Conservation (phyloP, 139 green algal species). For the Chlorella sp. region DNA sequence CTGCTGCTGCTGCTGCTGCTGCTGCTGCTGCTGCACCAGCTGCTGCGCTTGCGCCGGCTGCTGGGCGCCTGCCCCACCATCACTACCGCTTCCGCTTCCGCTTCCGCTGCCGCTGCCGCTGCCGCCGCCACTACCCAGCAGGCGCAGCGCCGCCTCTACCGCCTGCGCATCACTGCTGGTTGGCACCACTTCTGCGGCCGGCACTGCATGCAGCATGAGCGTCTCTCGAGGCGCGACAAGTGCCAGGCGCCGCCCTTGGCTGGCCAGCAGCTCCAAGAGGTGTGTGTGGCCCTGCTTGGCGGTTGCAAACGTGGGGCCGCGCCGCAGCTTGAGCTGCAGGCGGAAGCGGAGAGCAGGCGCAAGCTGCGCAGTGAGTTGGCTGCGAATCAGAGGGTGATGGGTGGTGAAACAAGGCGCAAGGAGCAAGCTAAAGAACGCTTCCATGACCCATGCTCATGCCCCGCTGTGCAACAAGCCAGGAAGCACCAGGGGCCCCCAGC, state of each 20-base stretch:
- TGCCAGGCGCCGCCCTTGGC: conserved; percentile 6
- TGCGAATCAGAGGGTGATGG: too few species aligned
- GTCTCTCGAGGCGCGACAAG: conserved; percentile 66
- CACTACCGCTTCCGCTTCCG: not conserved
- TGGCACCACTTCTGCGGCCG: not conserved
- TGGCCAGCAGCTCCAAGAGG: conserved; percentile 65
- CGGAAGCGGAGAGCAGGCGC: too few species aligned
- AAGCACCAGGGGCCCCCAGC: too few species aligned
- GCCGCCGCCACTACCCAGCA: not conserved
- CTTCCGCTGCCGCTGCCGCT: not conserved
- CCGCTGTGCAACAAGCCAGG: too few species aligned
- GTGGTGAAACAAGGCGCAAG: not conserved
- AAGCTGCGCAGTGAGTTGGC: too few species aligned
- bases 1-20: not conserved
- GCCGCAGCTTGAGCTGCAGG: conserved; percentile 57
- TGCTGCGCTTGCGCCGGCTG: not conserved
- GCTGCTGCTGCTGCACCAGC: not conserved
- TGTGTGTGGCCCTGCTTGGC: not conserved
- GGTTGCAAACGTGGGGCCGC: conserved; percentile 5
- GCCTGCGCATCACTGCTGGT: not conserved
- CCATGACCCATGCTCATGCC: too few species aligned
- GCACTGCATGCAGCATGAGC: conserved; percentile 41
- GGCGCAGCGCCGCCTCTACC: not conserved
- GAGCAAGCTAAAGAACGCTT: too few species aligned
- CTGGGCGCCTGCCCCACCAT: not conserved